Percentiles rank a stretch among this genome's conserved stretches.
These are phyloP conservation scores for Globisporangium cylindrosporum DNA, from an alignment of 352 stramenopile genomes.

Conservation along the genomic window DNA sequence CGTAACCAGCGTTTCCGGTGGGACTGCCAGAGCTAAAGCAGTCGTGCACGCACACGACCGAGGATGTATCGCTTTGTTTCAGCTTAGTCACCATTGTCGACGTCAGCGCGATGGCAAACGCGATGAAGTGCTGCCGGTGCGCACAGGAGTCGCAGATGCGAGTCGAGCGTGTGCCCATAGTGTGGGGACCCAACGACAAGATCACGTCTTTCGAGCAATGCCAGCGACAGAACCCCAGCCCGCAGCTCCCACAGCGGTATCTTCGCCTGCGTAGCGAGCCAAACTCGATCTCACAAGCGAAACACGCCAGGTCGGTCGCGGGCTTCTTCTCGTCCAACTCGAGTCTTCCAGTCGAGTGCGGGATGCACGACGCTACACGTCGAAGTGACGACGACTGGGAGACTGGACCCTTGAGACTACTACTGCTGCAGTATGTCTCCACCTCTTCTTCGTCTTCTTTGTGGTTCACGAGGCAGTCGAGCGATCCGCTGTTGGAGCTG, in stretches of 20 bases:
- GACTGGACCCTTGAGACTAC: neutral
- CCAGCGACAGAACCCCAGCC: conserved; percentile 24
- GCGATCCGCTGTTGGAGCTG: conserved; percentile 6
- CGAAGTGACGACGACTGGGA: conserved; percentile 7
- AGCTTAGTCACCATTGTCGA: conserved; percentile 4
- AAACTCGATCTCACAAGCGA: conserved; percentile 25
- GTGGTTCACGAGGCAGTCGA: neutral
- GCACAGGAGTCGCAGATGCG: conserved; percentile 26
- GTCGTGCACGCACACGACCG: conserved; percentile 1
- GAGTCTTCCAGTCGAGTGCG: conserved; percentile 3
- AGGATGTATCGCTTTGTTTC: neutral
- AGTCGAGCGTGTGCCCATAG: neutral
- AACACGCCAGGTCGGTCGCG: conserved; percentile 15
- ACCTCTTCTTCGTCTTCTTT: neutral
- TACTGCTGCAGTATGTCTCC: neutral
- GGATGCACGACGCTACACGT: neutral
- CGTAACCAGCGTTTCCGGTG: neutral
- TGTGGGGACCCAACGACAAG: neutral
- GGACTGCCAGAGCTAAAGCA: neutral
- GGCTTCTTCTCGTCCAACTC: conserved; percentile 9
- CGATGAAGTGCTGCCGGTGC: conserved; percentile 31
- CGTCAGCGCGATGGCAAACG: conserved; percentile 28
- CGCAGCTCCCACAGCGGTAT: conserved; percentile 26
- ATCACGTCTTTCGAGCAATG: conserved; percentile 27
- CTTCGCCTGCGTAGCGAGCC: conserved; percentile 16